Evolutionary conservation across 2,329 filamentous ascomycete genomes (phyloP), one percentile per base, ranked within the genome.

Genomic region (Macroventuria anomochaeta): DNA sequence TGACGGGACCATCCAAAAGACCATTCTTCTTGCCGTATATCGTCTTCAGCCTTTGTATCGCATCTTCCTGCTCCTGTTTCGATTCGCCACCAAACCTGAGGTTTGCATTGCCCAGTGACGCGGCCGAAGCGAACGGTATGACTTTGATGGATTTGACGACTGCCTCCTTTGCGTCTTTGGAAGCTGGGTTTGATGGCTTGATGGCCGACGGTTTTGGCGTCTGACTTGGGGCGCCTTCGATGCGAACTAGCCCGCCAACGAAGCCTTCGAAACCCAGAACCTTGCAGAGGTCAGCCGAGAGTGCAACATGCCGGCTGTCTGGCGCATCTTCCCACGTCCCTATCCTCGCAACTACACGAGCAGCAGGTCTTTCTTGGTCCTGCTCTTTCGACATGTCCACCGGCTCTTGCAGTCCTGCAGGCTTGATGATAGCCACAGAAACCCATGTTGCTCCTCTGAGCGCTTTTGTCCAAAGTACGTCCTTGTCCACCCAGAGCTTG

Each of bases 1-100:
- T 97, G 43, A 99, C 72, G 5, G 95, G 92, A 0, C 95, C 95
- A 49, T 89, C 85, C 1, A 97, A 78, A 15, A 97, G 73, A 1
- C 88, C 86, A 36, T 79, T 76, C 18, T 84, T 83, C 25, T 80
- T 81, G 17, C 85, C 84, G 63, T 95, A 95, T 3, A 91, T 83
- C 10, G 87, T 83, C 58, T 85, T 85, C 57, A 96, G 86, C 36
- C 85, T 85, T 67, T 88, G 88, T 12, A 85, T 80, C 3, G 87
- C 86, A 62, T 92, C 91, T 68, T 96, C 91, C 46, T 88, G 87
- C 62, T 95, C 90, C 5, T 89, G 84, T 64, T 91, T 90, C 0
- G 91, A 90, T 64, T 96, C 91, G 12, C 92, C 91, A 4, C 93
- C 93, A 69, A 97, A 96, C 64, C 87, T 91, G 18, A 97, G 80